A percentile compares a stretch with the other conserved stretches of the same genome.
phyloP scores from a whole-genome alignment of 371 early-diverging fungal species.

The Mortierella sp. region DNA sequence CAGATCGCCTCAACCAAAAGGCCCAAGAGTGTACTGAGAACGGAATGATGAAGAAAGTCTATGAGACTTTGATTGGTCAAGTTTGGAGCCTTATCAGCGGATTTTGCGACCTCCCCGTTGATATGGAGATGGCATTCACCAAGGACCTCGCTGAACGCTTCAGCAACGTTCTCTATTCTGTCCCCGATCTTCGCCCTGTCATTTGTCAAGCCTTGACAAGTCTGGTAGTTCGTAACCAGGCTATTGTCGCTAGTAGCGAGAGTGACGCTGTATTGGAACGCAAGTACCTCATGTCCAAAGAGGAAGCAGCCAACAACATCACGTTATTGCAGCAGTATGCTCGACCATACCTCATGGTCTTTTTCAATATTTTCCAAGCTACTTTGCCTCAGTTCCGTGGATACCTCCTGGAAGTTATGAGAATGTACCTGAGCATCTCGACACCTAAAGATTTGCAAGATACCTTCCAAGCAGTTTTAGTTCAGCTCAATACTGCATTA shows the following conservation, averaged over 20 bases:
- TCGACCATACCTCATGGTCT: constrained; percentile 82
- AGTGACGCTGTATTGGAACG: constrained; percentile 66
- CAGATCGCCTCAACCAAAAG: constrained; percentile 79
- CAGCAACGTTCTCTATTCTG: constrained; percentile 73
- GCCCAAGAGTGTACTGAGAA: constrained; percentile 71
- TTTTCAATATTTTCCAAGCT: constrained; percentile 86
- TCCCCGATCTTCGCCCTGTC: constrained; percentile 83
- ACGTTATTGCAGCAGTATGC: constrained; percentile 75
- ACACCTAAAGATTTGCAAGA: constrained; percentile 66
- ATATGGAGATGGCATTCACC: constrained; percentile 74
- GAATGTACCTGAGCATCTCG: constrained; percentile 74
- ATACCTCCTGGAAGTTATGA: constrained; percentile 80
- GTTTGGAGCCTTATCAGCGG: constrained; percentile 92
- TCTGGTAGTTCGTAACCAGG: constrained; percentile 79
- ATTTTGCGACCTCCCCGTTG: constrained; percentile 87
- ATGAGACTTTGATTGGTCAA: constrained; percentile 89
- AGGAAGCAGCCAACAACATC: constrained; percentile 71
- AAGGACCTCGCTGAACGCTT: constrained; percentile 78
- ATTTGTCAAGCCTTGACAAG: constrained; percentile 82
- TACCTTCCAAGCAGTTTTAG: constrained; percentile 75
- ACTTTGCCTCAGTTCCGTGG: constrained; percentile 77
- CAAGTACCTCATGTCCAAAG: constrained; percentile 67
- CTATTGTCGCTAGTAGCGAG: constrained; percentile 61
- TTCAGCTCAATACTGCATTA: constrained; percentile 73
- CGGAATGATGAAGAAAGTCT: constrained; percentile 91